Percentiles rank a stretch among this genome's conserved stretches.
These are phyloP conservation scores for Pseudogymnoascus sp. DNA, from an alignment of 2,329 filamentous ascomycete genomes.

Conservation along the genomic window DNA sequence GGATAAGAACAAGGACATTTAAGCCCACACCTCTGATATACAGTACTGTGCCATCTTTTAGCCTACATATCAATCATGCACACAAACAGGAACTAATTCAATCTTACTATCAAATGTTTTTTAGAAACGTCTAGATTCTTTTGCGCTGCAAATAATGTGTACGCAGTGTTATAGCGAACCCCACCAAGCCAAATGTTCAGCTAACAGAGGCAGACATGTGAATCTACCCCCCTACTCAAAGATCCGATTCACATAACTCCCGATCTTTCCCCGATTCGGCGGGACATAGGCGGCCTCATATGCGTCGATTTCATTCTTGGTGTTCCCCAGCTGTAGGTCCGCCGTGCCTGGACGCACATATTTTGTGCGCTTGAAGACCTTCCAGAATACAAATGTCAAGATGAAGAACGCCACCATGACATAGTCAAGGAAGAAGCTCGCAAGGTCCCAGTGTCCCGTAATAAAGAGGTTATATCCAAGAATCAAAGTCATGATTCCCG, in stretches of 20 bases:
- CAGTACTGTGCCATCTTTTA: not conserved
- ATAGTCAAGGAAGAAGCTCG: constrained; percentile 67
- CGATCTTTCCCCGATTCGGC: not conserved
- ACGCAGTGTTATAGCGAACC: not conserved
- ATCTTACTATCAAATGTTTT: not conserved
- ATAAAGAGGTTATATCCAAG: constrained; percentile 72
- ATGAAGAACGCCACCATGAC: constrained; percentile 62
- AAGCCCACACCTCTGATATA: not conserved
- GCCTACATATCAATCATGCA: not conserved
- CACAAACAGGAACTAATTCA: not conserved
- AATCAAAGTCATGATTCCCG: constrained; percentile 64
- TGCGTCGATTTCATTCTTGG: constrained; percentile 13
- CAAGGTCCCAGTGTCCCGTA: constrained; percentile 57
- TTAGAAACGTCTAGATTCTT: not conserved
- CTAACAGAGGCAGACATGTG: not conserved
- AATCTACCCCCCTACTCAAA: constrained; percentile 6
- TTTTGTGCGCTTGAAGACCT: constrained; percentile 57
- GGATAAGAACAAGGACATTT: not conserved
- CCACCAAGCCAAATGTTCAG: not conserved
- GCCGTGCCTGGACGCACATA: constrained; percentile 31
- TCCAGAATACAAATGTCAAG: constrained; percentile 60
- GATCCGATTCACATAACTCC: constrained; percentile 3
- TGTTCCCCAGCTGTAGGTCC: constrained; percentile 24
- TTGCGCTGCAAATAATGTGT: not conserved
- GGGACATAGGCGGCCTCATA: constrained; percentile 10